Percentiles rank a stretch among this genome's conserved stretches.
phyloP scores from a whole-genome alignment of 1,284 basidiomycete genomes.

The Fomitopsis palustris region DNA sequence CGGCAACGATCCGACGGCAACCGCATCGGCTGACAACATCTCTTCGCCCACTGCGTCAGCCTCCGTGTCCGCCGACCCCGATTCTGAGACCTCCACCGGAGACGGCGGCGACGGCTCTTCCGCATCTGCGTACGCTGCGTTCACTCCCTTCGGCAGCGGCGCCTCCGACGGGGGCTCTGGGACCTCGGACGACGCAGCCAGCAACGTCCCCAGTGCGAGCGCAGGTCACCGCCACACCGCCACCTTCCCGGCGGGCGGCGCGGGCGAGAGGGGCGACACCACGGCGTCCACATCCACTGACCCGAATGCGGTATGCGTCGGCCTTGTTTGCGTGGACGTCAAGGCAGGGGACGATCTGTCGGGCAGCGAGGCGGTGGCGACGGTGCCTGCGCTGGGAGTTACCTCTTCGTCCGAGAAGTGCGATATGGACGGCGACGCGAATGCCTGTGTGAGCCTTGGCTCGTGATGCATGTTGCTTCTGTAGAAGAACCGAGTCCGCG shows the following conservation, averaged over 20 bases:
- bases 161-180: too few relatives aligned
- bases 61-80: too few relatives aligned
- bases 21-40: too few relatives aligned
- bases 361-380: not conserved
- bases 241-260: too few relatives aligned
- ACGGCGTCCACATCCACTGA: not conserved
- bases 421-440: not conserved
- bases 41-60: too few relatives aligned
- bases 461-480: not conserved
- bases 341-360: not conserved
- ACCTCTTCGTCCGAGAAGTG: conserved; percentile 2
- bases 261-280: not conserved
- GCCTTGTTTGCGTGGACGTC: not conserved
- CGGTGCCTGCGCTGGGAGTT: not conserved
- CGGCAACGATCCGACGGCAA: not conserved
- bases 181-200: too few relatives aligned
- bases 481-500: not conserved
- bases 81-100: not conserved
- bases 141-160: not conserved
- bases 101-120: not conserved
- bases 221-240: too few relatives aligned
- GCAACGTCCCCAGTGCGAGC: too few relatives aligned
- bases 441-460: not conserved
- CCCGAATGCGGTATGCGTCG: conserved; percentile 1
- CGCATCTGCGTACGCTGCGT: not conserved